Evolutionary conservation across 169 alveolate genomes (phyloP), one percentile per base, ranked within the genome.

Genomic region (Eimeria zaria): DNA sequence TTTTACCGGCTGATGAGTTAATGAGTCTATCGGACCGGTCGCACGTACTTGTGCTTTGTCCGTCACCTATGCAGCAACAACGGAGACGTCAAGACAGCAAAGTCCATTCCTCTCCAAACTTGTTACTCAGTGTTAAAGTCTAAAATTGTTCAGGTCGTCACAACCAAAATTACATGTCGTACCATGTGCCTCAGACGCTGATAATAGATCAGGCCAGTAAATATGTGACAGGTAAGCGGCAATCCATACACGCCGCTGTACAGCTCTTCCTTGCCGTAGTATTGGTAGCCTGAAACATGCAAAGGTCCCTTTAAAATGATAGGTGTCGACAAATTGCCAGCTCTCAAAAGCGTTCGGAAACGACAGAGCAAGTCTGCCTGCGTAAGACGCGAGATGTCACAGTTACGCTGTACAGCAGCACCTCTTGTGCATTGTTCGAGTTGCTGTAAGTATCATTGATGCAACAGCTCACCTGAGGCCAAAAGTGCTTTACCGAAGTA

Each of bases 141-240:
- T 30, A 53, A 11, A 51, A 48, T 18, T 51, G 58, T 33, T 22
- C 33, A 48, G 11, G 51, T 22, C 46, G 51, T 18, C 89, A 80
- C 67, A 14, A 33, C 16, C 51, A 44, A 51, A n/a, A 12, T 99
- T 91, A 67, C 9, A 53, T 69, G 8, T 11, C 91, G 11, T 53
- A 99, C 99, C 99, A 99, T 99, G 98, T 99, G 99, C 96, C 99
- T 98, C 85, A 99, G 98, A 93, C 99, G 98, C 98, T 99, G 99
- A 97, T 99, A 99, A 97, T 99, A 99, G 24, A 99, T 99, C 71
- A 99, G 99, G 41, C 99, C 99, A 48, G 99, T 97, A 98, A 98
- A 99, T 73, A 99, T 99, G 97, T 99, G 99, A 27, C 99, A 99
- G 95, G 99, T 98, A 97, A 99, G 97, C 90, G 99, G 99, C 71